phyloP scores from a whole-genome alignment of 176 grass and related monocot genomes.

The Elymus sibiricus region DNA sequence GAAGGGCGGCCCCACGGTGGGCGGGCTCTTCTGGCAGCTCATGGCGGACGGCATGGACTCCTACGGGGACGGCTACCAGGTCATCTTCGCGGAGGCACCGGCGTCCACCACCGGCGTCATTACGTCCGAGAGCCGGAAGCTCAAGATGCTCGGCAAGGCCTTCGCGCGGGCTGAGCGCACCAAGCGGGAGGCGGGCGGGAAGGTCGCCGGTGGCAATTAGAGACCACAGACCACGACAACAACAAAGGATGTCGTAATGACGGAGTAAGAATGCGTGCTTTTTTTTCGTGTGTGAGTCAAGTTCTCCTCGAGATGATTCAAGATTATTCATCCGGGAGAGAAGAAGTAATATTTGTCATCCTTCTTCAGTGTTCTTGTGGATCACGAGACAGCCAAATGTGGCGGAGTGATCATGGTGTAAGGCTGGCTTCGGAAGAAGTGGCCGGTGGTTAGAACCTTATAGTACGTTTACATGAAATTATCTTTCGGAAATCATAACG shows the following conservation, averaged over 20 bases:
- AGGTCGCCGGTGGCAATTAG: background rate
- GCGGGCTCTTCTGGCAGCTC: constrained; percentile 91
- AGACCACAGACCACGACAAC: background rate
- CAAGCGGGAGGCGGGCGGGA: background rate
- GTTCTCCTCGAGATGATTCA: constrained; percentile 76
- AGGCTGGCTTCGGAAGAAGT: constrained; percentile 11
- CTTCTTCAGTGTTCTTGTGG: constrained; percentile 16
- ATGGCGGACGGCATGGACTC: constrained; percentile 80
- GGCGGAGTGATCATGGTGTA: background rate
- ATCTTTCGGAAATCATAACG: no score
- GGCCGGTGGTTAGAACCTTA: background rate
- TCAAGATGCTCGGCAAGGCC: constrained; percentile 47
- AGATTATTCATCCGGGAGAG: constrained; percentile 82
- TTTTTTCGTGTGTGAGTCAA: background rate
- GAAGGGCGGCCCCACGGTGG: constrained; percentile 43
- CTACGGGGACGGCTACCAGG: constrained; percentile 81
- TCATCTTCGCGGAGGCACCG: constrained; percentile 50
- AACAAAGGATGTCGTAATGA: background rate
- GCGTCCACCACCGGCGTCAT: constrained; percentile 65
- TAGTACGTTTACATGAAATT: background rate
- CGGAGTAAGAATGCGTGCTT: background rate
- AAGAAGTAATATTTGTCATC: constrained; percentile 6
- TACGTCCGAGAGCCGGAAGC: constrained; percentile 43
- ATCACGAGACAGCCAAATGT: constrained; percentile 9
- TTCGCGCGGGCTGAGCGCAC: constrained; percentile 16